Base-by-base conservation (phyloP, 371 early-diverging fungal genomes). In the Syncephalastrum monosporum region DNA sequence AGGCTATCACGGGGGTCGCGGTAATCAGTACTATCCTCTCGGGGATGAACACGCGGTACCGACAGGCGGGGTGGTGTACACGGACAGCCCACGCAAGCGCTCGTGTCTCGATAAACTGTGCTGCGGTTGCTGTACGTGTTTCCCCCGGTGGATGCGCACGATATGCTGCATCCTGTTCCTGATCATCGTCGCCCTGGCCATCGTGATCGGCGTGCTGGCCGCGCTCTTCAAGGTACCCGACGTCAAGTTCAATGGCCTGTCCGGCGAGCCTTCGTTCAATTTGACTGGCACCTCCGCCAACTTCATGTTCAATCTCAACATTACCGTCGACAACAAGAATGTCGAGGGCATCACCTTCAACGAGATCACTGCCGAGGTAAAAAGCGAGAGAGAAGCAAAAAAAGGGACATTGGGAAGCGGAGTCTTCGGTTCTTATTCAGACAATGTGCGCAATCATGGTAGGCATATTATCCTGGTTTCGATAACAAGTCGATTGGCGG, bases 381-480 rank as follows among this genome's bases (percentile, higher is more conserved):
- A 21, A 21, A 21, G 21, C 21, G 75, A 74, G 73, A 62, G 17
- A 15, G n/a, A n/a, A n/a, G n/a, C n/a, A 24, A 17, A 51, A 47
- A 24, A 33, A 19, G 12, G 23, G 24, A 19, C 48, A 53, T 21
- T 21, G 17, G 2, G 29, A 12, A 43, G n/a, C 16, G 16, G 38
- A 10, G 21, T 50, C 23, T 16, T 50, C 23, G 43, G 41, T 53
- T 24, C 21, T 21, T 47, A 24, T 42, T 42, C 38, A 33, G 38
- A 5, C 38, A 10, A 10, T 8, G 8, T 33, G 38, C n/a, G 38
- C 38, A 21, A 46, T 47, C 29, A 33, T 16, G 47, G 12, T 68
- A 84, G 84, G 84, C 82, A 8, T 84, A 74, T 59, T 84, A 84
- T 47, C 84, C 84, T n/a, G 48, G 63, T 17, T 45, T 72, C 54